Evolutionary conservation across 2,329 filamentous ascomycete genomes (phyloP), one percentile per base, ranked within the genome.

Genomic region (Fusarium sp.): DNA sequence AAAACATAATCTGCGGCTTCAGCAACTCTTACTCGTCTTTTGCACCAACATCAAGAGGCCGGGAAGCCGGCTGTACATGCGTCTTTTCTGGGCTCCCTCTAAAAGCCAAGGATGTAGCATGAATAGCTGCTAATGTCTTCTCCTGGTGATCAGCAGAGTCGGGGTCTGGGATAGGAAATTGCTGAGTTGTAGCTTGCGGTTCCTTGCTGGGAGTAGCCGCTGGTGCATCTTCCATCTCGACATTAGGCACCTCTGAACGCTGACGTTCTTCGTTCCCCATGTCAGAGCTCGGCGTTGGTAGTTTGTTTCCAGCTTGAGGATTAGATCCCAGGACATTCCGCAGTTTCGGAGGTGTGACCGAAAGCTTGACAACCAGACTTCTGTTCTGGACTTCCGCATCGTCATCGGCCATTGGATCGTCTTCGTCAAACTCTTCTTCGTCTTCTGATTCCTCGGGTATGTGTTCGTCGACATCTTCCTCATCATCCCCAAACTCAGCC

Each of bases 361-460:
- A 84, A 15, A 97, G 83, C 76, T 92, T 94, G 57, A 97, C 90
- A 50, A 97, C 85, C 40, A 95, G 84, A 70, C 88, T 92, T 71
- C 84, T 83, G 63, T 78, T 78, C 20, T 81, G 79, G 37, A 83
- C 82, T 2, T 82, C 78, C 43, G 84, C 72, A 47, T 85, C 83
- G 22, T 86, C 86, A 39, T 89, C 86, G 13, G 82, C 82, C 75
- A 88, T 84, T 37, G 81, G 80, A 39, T 85, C 85, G 14, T 85
- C 84, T 54, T 87, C 87, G 39, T 88, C 86, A n/a, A 83, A 81
- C 17, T 85, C 82, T 2, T 87, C 84, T 30, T 87, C 87, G 6
- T 90, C 88, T 35, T 89, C 87, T 5, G 82, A 82, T 44, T 86
- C 86, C 52, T 87, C 83, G 0, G 87, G 86, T 19, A 90, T 83